These are phyloP conservation scores for Megacollybia marginata DNA, from an alignment of 768 basidiomycete genomes.

Conservation along the genomic window DNA sequence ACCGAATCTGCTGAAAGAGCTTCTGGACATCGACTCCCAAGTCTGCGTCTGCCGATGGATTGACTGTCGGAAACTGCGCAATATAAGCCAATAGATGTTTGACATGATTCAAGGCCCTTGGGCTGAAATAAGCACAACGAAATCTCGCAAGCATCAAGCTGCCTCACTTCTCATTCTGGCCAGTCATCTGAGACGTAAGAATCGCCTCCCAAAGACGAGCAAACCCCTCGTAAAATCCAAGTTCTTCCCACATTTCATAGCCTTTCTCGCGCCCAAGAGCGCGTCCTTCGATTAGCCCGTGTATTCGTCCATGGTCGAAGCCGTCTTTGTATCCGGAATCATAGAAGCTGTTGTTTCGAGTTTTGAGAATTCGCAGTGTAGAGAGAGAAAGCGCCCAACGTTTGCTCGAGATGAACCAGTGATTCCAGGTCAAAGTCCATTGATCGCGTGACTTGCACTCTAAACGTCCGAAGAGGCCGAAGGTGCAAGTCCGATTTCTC, in stretches of 20 bases:
- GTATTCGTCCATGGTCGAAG: constrained; percentile 77
- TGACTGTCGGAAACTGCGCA: constrained; percentile 66
- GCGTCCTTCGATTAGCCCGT: constrained; percentile 87
- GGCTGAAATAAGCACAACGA: constrained; percentile 22
- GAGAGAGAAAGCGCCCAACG: constrained; percentile 23
- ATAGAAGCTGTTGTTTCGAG: constrained; percentile 57
- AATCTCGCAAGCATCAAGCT: neutral
- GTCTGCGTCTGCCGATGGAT: constrained; percentile 48
- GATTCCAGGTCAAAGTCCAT: constrained; percentile 49
- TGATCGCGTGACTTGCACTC: neutral
- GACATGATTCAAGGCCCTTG: constrained; percentile 56
- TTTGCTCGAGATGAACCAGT: constrained; percentile 57
- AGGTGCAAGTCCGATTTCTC: too few species aligned
- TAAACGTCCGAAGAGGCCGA: too few species aligned
- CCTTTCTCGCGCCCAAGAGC: constrained; percentile 85
- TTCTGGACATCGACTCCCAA: constrained; percentile 58
- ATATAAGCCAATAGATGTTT: constrained; percentile 66
- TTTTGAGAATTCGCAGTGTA: constrained; percentile 5
- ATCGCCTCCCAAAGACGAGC: constrained; percentile 52
- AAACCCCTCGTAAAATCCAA: constrained; percentile 89
- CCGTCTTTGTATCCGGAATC: constrained; percentile 73
- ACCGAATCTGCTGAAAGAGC: constrained; percentile 78
- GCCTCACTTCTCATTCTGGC: constrained; percentile 42
- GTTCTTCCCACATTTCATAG: constrained; percentile 96
- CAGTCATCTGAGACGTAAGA: constrained; percentile 21